These are phyloP conservation scores for Malassezia cuniculi DNA, from an alignment of 1,284 basidiomycete genomes.

Conservation along the genomic window DNA sequence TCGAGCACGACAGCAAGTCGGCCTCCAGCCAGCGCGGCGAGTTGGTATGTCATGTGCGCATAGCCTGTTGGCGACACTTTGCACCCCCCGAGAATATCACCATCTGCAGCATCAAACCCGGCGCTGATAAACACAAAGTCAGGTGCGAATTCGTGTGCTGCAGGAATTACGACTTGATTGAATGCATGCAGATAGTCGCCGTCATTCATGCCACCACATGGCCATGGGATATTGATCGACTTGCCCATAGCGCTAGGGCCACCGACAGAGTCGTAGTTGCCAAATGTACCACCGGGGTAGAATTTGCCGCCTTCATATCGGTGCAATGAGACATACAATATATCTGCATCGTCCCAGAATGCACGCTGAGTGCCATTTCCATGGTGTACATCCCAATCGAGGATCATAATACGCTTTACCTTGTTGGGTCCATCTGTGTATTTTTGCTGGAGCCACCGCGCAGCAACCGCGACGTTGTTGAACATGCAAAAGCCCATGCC, in stretches of 20 bases:
- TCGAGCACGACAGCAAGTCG: slow-evolving; percentile 84
- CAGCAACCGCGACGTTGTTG: slow-evolving; percentile 92
- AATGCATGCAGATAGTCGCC: slow-evolving; percentile 95
- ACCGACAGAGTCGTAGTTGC: slow-evolving; percentile 70
- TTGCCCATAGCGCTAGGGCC: slow-evolving; percentile 59
- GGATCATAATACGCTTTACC: slow-evolving; percentile 62
- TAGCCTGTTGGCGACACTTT: slow-evolving; percentile 84
- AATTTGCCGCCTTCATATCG: slow-evolving; percentile 70
- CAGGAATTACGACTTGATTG: slow-evolving; percentile 88
- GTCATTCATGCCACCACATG: slow-evolving; percentile 71
- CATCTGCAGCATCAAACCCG: slow-evolving; percentile 89
- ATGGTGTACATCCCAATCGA: slow-evolving; percentile 99
- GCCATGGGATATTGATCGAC: slow-evolving; percentile 94
- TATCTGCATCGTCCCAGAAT: slow-evolving; percentile 77
- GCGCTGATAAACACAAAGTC: slow-evolving; percentile 95
- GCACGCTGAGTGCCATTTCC: slow-evolving; percentile 94
- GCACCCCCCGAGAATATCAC: slow-evolving; percentile 81
- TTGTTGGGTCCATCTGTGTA: slow-evolving; percentile 56
- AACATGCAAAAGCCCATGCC: slow-evolving; percentile 99
- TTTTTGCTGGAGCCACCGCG: slow-evolving; percentile 48
- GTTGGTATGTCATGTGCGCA: slow-evolving; percentile 96
- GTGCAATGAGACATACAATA: slow-evolving; percentile 93
- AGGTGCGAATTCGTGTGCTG: slow-evolving; percentile 86
- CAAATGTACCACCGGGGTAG: slow-evolving; percentile 84
- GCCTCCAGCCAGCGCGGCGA: slow-evolving; percentile 75